These are phyloP conservation scores for Symmetrospora coprosmae DNA, from an alignment of 768 basidiomycete genomes.

Conservation along the genomic window DNA sequence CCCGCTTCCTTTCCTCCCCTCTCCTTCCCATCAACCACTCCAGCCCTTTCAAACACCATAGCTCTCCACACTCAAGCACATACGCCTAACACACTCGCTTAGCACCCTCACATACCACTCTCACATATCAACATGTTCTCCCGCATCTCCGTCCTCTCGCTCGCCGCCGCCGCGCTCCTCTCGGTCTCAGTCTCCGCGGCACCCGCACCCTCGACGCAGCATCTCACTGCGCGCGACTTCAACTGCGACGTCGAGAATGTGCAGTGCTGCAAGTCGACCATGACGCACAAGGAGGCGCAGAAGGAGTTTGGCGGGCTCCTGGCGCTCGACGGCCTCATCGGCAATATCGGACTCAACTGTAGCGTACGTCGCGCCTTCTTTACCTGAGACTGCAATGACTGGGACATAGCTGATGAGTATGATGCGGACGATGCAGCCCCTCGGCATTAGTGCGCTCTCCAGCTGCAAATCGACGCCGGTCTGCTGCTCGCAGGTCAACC, in stretches of 20 bases:
- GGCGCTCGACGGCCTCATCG: background rate
- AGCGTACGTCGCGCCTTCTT: background rate
- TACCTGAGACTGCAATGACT: background rate
- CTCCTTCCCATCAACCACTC: too few species aligned
- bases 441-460: background rate
- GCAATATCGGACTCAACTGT: background rate
- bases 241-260: conserved; percentile 13
- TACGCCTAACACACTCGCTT: too few species aligned
- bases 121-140: too few species aligned
- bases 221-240: conserved; percentile 15
- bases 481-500: background rate
- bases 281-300: background rate
- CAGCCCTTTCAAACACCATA: too few species aligned
- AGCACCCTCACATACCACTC: too few species aligned
- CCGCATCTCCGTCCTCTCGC: too few species aligned
- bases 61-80: too few species aligned
- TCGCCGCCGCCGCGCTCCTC: too few species aligned
- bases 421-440: background rate
- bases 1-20: too few species aligned
- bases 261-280: conserved; percentile 14
- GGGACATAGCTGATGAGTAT: background rate
- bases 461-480: background rate
- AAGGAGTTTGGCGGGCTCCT: conserved; percentile 3
- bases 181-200: too few species aligned
- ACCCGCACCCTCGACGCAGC: too few species aligned